Percentiles rank a stretch among this genome's conserved stretches.
phyloP scores from a whole-genome alignment of 345 rosid genomes.

The Carallia pectinifolia region DNA sequence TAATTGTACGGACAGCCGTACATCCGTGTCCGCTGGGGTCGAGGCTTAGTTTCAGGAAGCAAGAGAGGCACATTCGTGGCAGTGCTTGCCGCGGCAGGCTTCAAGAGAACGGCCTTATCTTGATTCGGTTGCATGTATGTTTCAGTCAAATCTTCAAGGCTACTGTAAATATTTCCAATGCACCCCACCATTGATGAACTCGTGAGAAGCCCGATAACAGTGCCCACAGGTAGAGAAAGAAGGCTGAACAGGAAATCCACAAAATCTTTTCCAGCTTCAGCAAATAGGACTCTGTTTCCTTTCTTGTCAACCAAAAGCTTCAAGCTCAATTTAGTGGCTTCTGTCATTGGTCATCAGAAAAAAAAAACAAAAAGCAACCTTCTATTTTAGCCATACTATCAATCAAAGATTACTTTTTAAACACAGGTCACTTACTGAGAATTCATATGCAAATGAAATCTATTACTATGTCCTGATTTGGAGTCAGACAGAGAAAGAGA shows the following conservation, averaged over 20 bases:
- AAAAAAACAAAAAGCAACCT: too few species aligned
- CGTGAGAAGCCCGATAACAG: conserved; percentile 7
- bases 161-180: conserved; percentile 16
- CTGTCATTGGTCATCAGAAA: neutral
- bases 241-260: conserved; percentile 33
- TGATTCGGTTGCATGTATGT: conserved; percentile 10
- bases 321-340: neutral
- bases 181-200: conserved; percentile 9
- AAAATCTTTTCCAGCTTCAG: conserved; percentile 32
- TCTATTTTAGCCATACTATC: too few species aligned
- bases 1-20: neutral
- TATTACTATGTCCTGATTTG: too few species aligned
- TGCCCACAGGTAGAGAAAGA: conserved; percentile 17
- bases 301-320: conserved; percentile 15
- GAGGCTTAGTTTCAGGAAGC: neutral
- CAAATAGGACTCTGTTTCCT: conserved; percentile 17
- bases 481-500: too few species aligned
- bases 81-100: neutral
- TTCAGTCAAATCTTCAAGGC: conserved; percentile 17
- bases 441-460: too few species aligned
- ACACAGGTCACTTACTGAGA: too few species aligned
- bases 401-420: too few species aligned
- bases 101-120: conserved; percentile 13
- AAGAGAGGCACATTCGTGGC: neutral
- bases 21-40: neutral